Evolutionary conservation across 2,329 filamentous ascomycete genomes (phyloP).

Genomic region (Exophiala sp.): DNA sequence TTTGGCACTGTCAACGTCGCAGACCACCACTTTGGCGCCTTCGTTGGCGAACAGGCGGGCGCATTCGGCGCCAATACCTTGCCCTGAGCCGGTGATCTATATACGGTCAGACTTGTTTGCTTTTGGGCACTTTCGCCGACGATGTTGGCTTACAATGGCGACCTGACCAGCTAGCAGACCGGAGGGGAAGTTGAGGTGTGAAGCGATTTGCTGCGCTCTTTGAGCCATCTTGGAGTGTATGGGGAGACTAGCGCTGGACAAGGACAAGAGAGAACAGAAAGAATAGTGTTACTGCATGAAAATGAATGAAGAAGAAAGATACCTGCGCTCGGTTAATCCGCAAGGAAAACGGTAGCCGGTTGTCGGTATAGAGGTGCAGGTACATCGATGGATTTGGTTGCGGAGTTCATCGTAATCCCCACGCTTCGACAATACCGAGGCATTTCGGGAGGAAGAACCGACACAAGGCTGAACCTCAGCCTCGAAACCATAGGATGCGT

Average conservation of each 20-base stretch:
- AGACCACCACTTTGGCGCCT: conserved; percentile 77
- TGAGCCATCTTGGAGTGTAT: conserved; percentile 18
- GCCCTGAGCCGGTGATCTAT: conserved; percentile 72
- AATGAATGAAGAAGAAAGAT: no score
- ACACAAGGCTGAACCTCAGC: no score
- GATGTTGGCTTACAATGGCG: conserved; percentile 54
- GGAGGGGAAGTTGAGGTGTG: conserved; percentile 76
- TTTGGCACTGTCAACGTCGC: conserved; percentile 79
- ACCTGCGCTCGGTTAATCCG: no score
- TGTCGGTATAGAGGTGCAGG: no score
- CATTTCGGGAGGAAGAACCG: no score
- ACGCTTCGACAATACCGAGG: no score
- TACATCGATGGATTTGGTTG: no score
- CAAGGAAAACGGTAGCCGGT: no score
- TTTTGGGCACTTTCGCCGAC: background rate
- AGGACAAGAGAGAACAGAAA: no score
- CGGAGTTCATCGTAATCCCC: no score
- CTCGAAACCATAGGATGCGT: no score
- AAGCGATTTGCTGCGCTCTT: conserved; percentile 58
- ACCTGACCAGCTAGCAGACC: conserved; percentile 76
- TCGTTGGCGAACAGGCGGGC: conserved; percentile 82
- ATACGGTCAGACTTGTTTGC: background rate
- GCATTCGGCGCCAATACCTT: conserved; percentile 83
- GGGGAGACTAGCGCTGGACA: background rate
- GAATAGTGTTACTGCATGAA: no score